These are phyloP conservation scores for Ascochyta rabiei DNA, from an alignment of 2,329 filamentous ascomycete genomes.

Conservation along the genomic window DNA sequence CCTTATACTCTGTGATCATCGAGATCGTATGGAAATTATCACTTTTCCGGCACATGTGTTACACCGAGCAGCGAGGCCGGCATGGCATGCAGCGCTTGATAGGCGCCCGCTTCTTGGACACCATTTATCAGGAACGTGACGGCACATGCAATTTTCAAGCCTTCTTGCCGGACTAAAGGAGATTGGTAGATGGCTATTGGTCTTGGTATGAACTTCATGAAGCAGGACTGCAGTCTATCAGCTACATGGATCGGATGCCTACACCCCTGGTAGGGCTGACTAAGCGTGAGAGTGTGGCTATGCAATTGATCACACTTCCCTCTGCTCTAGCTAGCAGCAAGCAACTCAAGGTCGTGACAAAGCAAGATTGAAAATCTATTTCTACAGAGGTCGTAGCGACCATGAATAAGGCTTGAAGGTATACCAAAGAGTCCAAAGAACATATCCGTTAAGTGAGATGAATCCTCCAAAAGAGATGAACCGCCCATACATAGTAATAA, in stretches of 20 bases:
- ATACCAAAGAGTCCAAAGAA: too few species aligned
- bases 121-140: neutral
- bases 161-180: neutral
- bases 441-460: too few species aligned
- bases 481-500: too few species aligned
- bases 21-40: neutral
- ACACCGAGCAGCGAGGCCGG: conserved; percentile 9
- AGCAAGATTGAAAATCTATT: too few species aligned
- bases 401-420: too few species aligned
- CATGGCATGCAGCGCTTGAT: conserved; percentile 7
- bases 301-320: neutral
- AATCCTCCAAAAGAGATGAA: too few species aligned
- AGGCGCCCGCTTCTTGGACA: conserved; percentile 7
- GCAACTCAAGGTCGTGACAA: neutral
- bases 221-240: too few species aligned
- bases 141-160: neutral
- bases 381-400: too few species aligned
- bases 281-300: neutral
- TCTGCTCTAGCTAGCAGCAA: neutral
- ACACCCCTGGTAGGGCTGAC: neutral
- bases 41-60: neutral
- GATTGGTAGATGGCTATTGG: neutral
- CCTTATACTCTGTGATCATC: conserved; percentile 9
- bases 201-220: neutral
- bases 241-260: neutral